These are phyloP conservation scores for Tulasnella sp. DNA, from an alignment of 768 basidiomycete species.

Conservation along the genomic window DNA sequence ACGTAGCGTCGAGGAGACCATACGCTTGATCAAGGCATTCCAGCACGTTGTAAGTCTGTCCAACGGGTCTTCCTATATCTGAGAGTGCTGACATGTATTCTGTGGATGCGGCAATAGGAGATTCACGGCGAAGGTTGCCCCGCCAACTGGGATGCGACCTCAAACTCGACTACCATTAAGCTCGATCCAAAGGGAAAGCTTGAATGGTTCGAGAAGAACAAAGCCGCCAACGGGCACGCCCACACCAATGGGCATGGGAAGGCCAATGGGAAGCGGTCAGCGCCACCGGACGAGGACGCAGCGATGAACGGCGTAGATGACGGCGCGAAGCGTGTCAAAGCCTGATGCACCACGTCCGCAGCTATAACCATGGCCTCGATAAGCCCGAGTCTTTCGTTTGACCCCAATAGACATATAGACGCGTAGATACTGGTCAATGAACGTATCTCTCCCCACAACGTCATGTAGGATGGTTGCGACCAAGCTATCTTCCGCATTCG, in stretches of 20 bases:
- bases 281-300: background rate
- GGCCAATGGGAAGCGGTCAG: background rate
- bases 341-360: too few relatives aligned
- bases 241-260: background rate
- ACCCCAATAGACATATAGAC: too few relatives aligned
- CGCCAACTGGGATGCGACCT: constrained; percentile 75
- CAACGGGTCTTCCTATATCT: background rate
- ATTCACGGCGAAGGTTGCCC: constrained; percentile 89
- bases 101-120: too few relatives aligned
- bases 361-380: too few relatives aligned
- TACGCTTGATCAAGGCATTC: constrained; percentile 88
- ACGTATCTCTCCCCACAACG: too few relatives aligned
- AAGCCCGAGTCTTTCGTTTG: too few relatives aligned
- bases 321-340: background rate
- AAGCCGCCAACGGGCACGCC: background rate
- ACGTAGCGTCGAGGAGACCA: constrained; percentile 88
- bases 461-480: too few relatives aligned
- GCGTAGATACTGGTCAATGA: too few relatives aligned
- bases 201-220: constrained; percentile 50
- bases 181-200: constrained; percentile 58
- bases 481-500: too few relatives aligned
- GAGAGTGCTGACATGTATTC: background rate
- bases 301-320: background rate
- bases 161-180: constrained; percentile 57
- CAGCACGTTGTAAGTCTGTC: constrained; percentile 70